A percentile compares a stretch with the other conserved stretches of the same genome.
Evolutionary conservation across 2,329 filamentous ascomycete genomes (phyloP).

Genomic region (Macrophomina pseudophaseolina): DNA sequence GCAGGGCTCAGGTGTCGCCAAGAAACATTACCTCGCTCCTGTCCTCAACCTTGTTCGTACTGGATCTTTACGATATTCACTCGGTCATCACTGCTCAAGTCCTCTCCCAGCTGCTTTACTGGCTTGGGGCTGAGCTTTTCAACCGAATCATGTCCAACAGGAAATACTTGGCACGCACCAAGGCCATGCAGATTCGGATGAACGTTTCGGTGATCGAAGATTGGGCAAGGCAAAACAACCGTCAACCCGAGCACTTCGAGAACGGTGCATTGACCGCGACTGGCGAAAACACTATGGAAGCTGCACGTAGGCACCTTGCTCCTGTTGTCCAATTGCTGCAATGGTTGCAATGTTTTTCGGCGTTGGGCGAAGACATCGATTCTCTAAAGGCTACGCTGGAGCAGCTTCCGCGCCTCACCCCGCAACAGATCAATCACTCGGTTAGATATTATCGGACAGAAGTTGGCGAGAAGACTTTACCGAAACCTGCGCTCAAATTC

Average conservation of each 20-base stretch:
- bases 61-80: slow-evolving; percentile 98
- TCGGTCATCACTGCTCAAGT: slow-evolving; percentile 95
- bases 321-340: slow-evolving; percentile 93
- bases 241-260: slow-evolving; percentile 94
- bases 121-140: slow-evolving; percentile 94
- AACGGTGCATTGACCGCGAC: slow-evolving; percentile 84
- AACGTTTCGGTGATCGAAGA: slow-evolving; percentile 95
- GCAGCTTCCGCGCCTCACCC: slow-evolving; percentile 82
- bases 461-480: slow-evolving; percentile 90
- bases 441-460: slow-evolving; percentile 93
- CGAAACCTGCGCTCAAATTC: slow-evolving; percentile 87
- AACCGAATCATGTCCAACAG: slow-evolving; percentile 97
- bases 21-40: slow-evolving; percentile 94
- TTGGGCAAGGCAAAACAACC: slow-evolving; percentile 92
- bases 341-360: slow-evolving; percentile 98
- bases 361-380: slow-evolving; percentile 86
- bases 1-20: slow-evolving; percentile 87
- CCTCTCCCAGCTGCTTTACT: slow-evolving; percentile 90
- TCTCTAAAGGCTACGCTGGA: slow-evolving; percentile 86
- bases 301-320: slow-evolving; percentile 81
- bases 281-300: slow-evolving; percentile 85
- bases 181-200: slow-evolving; percentile 99
- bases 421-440: slow-evolving; percentile 87
- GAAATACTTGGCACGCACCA: slow-evolving; percentile 92
- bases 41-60: slow-evolving; percentile 93